Conservation (phyloP, 2,329 filamentous ascomycete species). For the Chlorencoelia australis region DNA sequence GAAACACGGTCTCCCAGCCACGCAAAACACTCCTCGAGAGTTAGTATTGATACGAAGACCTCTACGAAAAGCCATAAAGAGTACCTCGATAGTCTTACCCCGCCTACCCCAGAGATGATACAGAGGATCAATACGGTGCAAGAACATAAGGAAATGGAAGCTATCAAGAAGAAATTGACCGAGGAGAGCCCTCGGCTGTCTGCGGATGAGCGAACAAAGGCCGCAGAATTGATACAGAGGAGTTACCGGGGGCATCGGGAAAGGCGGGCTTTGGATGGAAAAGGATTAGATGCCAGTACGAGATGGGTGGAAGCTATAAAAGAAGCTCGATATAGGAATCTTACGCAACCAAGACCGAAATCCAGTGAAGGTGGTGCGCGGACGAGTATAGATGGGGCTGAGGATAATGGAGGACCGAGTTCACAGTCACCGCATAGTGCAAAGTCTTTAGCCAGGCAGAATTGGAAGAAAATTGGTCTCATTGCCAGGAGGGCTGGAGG, state of each 20-base stretch:
- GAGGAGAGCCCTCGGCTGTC: slow-evolving; percentile 25
- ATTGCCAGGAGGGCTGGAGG: slow-evolving; percentile 64
- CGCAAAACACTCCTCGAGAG: slow-evolving; percentile 12
- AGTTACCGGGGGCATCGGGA: slow-evolving; percentile 70
- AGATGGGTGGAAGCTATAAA: slow-evolving; percentile 36
- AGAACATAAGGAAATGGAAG: slow-evolving; percentile 26
- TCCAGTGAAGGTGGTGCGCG: slow-evolving; percentile 7
- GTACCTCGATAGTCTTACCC: slow-evolving; percentile 22
- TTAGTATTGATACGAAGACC: slow-evolving; percentile 15
- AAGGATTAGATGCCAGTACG: slow-evolving; percentile 38
- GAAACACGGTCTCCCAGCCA: too few relatives aligned
- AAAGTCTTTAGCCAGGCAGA: slow-evolving; percentile 41
- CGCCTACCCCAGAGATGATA: slow-evolving; percentile 31
- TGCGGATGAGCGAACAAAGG: slow-evolving; percentile 35
- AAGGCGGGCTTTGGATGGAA: slow-evolving; percentile 59
- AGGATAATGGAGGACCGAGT: slow-evolving; percentile 7
- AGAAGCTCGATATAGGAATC: slow-evolving; percentile 45
- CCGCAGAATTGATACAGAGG: slow-evolving; percentile 52
- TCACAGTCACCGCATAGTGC: neutral
- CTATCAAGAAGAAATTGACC: slow-evolving; percentile 13
- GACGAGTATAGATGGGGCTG: slow-evolving; percentile 8
- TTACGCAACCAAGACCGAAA: slow-evolving; percentile 35
- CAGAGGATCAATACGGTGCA: slow-evolving; percentile 40
- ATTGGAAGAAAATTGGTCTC: slow-evolving; percentile 66
- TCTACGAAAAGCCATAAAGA: slow-evolving; percentile 21